Percentiles rank a stretch among this genome's conserved stretches.
phyloP scores from a whole-genome alignment of 2,329 filamentous ascomycete species.

The Tolypocladium sp. region DNA sequence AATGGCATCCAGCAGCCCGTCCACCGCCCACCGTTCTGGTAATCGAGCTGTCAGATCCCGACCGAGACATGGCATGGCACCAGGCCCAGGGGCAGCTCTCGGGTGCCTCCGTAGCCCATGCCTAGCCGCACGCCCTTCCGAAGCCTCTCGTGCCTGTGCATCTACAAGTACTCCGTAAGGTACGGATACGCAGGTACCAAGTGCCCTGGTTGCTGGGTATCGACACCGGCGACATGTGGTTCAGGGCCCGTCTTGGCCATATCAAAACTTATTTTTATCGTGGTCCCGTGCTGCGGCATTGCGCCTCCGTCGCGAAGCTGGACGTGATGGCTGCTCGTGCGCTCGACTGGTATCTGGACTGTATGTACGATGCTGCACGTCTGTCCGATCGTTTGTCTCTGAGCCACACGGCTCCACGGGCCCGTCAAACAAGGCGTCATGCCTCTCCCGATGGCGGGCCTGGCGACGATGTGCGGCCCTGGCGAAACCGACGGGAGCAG shows the following conservation, averaged over 20 bases:
- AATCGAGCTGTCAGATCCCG: neutral
- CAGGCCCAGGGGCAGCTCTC: neutral
- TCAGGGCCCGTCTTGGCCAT: neutral
- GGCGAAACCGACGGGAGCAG: no score
- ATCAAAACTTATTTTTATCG: neutral
- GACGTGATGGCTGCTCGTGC: neutral
- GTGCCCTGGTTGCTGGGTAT: neutral
- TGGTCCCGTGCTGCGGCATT: neutral
- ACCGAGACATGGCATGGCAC: neutral
- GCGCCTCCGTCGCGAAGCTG: constrained; percentile 3
- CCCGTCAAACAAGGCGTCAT: neutral
- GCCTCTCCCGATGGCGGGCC: neutral
- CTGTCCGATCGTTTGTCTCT: neutral
- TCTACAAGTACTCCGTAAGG: no score
- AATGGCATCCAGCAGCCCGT: neutral
- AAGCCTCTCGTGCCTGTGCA: neutral
- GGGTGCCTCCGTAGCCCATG: neutral
- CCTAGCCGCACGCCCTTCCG: neutral
- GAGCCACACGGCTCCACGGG: neutral
- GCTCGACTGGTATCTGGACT: no score
- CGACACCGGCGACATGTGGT: neutral
- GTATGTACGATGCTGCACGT: constrained; percentile 3
- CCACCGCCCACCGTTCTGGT: neutral
- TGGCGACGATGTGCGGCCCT: neutral
- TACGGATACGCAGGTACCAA: no score